Conservation (phyloP, 306 rosid genomes). For the Fagus crenata region DNA sequence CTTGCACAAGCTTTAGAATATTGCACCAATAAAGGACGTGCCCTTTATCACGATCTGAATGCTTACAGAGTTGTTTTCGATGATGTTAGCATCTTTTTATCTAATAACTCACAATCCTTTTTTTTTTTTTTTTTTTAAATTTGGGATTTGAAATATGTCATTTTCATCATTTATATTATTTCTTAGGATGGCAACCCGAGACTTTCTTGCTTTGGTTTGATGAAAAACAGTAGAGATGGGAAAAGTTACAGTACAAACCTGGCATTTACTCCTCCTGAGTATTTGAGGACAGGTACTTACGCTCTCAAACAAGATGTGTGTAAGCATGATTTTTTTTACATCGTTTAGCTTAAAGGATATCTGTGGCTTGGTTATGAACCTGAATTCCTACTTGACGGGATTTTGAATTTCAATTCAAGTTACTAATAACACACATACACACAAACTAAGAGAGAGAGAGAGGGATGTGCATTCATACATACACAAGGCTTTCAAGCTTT, state of each 20-base stretch:
- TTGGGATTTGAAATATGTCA: conserved; percentile 18
- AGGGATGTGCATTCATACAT: conserved; percentile 43
- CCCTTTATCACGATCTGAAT: conserved; percentile 91
- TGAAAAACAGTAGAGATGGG: conserved; percentile 45
- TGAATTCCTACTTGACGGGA: background rate
- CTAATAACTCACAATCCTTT: background rate
- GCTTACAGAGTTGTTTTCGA: conserved; percentile 92
- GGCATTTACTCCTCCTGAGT: conserved; percentile 97
- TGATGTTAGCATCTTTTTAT: conserved; percentile 59
- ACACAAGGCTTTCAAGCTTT: background rate
- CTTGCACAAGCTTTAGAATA: conserved; percentile 96
- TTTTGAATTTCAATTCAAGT: background rate
- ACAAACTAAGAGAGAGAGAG: background rate
- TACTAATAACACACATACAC: background rate
- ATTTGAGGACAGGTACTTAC: conserved; percentile 77
- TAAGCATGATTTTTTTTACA: conserved; percentile 9
- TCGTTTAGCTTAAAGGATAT: conserved; percentile 6
- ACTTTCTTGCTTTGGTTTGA: conserved; percentile 96
- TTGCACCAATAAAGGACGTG: conserved; percentile 88
- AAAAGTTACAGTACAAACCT: conserved; percentile 67
- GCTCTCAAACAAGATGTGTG: conserved; percentile 3
- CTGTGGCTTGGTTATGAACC: conserved; percentile 19
- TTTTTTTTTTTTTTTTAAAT: background rate
- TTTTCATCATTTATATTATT: conserved; percentile 17
- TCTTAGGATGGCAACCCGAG: conserved; percentile 86